These are phyloP conservation scores for Xerocomus potaroensis DNA, from an alignment of 768 basidiomycete genomes.

Conservation along the genomic window DNA sequence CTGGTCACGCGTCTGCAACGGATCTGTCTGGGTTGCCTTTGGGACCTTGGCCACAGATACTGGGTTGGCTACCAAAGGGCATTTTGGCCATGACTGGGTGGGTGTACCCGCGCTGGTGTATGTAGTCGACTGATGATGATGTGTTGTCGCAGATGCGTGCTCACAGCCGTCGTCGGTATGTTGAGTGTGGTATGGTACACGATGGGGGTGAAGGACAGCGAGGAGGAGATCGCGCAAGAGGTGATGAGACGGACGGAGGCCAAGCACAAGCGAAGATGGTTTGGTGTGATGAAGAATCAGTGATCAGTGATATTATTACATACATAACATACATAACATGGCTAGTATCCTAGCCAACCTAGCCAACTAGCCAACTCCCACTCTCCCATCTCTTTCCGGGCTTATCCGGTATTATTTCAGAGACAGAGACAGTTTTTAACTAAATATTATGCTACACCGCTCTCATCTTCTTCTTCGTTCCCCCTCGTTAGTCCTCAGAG, in stretches of 20 bases:
- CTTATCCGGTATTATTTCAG: conserved; percentile 20
- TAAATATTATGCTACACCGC: conserved; percentile 27
- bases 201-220: conserved; percentile 65
- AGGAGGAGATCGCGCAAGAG: conserved; percentile 79
- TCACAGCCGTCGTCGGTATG: conserved; percentile 85
- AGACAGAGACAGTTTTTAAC: conserved; percentile 16
- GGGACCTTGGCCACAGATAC: conserved; percentile 69
- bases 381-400: conserved; percentile 13
- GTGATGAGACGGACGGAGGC: conserved; percentile 49
- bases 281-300: conserved; percentile 28
- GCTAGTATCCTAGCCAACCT: no score
- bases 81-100: conserved; percentile 75
- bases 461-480: conserved; percentile 27
- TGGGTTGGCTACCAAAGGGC: conserved; percentile 71
- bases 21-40: conserved; percentile 62
- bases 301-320: not conserved
- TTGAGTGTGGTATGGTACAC: conserved; percentile 81
- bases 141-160: conserved; percentile 64
- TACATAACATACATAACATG: no score
- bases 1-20: conserved; percentile 64
- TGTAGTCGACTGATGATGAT: conserved; percentile 2
- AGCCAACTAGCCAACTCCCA: no score
- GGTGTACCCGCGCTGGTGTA: conserved; percentile 14
- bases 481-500: conserved; percentile 6
- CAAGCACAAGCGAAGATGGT: conserved; percentile 51